Conservation (phyloP, 176 grass and related monocot genomes). For the Musa acuminata region DNA sequence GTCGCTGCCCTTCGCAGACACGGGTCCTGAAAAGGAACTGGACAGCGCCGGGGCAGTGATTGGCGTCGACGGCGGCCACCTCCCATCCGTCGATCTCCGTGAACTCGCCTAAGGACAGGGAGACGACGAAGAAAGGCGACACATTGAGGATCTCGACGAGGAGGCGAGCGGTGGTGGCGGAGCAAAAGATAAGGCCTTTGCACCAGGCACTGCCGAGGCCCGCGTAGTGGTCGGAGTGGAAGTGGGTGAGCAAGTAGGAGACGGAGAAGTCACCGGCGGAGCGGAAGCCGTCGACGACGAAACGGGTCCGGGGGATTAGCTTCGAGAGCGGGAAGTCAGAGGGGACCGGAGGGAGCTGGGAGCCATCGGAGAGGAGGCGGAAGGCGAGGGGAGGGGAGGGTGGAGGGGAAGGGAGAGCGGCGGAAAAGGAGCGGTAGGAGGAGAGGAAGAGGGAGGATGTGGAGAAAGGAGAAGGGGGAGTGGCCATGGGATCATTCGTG, state of each 20-base stretch:
- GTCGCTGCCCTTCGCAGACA: neutral
- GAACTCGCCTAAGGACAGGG: constrained; percentile 33
- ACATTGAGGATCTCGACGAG: constrained; percentile 48
- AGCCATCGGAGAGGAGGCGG: constrained; percentile 20
- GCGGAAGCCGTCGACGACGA: constrained; percentile 81
- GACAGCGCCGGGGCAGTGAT: constrained; percentile 86
- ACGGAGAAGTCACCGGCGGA: constrained; percentile 70
- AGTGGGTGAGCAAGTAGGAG: constrained; percentile 91
- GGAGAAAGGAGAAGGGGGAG: constrained; percentile 31
- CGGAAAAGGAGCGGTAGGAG: constrained; percentile 29
- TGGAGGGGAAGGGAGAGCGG: constrained; percentile 20
- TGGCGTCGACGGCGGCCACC: constrained; percentile 55
- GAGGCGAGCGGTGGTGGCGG: constrained; percentile 51
- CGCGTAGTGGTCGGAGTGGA: constrained; percentile 85
- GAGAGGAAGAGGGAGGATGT: constrained; percentile 35
- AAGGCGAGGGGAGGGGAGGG: constrained; percentile 19
- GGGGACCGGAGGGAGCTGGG: constrained; percentile 38
- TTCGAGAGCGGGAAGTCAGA: constrained; percentile 29
- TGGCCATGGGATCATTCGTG: constrained; percentile 28
- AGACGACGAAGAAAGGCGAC: constrained; percentile 47
- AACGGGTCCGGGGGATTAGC: constrained; percentile 63
- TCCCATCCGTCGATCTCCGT: constrained; percentile 52
- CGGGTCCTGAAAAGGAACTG: constrained; percentile 68
- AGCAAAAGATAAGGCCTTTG: constrained; percentile 72
- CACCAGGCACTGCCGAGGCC: constrained; percentile 61